Evolutionary conservation across 1,139 yeast species (phyloP).

Genomic region (Pichia sp.): DNA sequence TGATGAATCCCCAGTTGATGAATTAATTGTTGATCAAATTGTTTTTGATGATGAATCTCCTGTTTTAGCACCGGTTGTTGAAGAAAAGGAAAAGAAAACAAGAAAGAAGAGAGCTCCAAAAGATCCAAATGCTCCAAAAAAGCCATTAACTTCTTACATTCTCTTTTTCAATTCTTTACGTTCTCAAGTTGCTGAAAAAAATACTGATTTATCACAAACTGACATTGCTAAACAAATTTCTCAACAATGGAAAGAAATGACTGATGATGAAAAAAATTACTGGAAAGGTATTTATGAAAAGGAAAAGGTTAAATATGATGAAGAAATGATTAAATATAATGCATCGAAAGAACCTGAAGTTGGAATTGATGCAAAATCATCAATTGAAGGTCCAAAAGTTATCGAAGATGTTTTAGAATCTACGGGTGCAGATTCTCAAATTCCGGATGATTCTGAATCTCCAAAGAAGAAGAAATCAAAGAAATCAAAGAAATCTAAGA

Average conservation of each 20-base stretch:
- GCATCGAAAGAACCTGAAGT: slow-evolving; percentile 38
- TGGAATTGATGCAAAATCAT: not conserved
- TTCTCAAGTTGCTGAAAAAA: slow-evolving; percentile 53
- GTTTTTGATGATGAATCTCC: too few relatives aligned
- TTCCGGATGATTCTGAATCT: not conserved
- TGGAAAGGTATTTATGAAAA: slow-evolving; percentile 73
- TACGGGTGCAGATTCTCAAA: not conserved
- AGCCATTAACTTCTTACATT: slow-evolving; percentile 74
- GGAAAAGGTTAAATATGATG: slow-evolving; percentile 59
- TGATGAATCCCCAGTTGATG: not conserved
- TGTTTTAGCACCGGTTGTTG: not conserved
- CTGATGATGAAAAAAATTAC: slow-evolving; percentile 60
- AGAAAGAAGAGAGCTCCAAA: slow-evolving; percentile 39
- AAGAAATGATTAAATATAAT: slow-evolving; percentile 58
- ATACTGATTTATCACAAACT: slow-evolving; percentile 55
- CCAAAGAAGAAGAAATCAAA: slow-evolving; percentile 31
- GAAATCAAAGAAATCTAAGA: slow-evolving; percentile 33
- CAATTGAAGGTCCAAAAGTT: not conserved
- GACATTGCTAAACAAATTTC: slow-evolving; percentile 78
- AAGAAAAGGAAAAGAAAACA: slow-evolving; percentile 30
- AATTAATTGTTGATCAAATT: too few relatives aligned
- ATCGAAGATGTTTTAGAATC: not conserved
- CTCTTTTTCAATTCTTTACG: slow-evolving; percentile 66
- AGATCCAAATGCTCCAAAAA: slow-evolving; percentile 59
- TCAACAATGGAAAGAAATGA: slow-evolving; percentile 66